Evolutionary conservation across 306 rosid genomes (phyloP).

Genomic region (Aeschynomene evenia): DNA sequence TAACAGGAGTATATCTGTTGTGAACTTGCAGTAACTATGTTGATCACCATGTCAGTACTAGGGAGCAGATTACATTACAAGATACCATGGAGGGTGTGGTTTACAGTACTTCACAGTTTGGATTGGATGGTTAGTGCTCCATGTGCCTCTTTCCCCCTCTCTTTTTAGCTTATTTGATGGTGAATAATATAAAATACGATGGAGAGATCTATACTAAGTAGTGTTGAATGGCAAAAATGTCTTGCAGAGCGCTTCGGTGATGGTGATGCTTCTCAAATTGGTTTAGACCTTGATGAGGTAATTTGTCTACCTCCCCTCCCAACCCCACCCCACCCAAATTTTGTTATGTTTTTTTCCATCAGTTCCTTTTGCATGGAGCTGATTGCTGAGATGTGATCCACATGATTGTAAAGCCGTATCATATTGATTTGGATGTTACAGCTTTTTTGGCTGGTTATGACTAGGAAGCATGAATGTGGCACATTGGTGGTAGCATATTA

Average conservation of each 20-base stretch:
- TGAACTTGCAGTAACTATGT: slow-evolving; percentile 82
- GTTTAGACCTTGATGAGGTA: slow-evolving; percentile 98
- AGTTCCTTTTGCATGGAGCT: slow-evolving; percentile 1
- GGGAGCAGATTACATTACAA: slow-evolving; percentile 98
- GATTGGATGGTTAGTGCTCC: slow-evolving; percentile 82
- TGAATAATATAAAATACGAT: slow-evolving; percentile 5
- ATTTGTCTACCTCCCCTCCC: too few relatives aligned
- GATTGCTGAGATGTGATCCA: background rate
- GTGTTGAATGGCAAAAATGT: slow-evolving; percentile 20
- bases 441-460: slow-evolving; percentile 17
- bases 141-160: slow-evolving; percentile 2
- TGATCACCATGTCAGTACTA: slow-evolving; percentile 90
- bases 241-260: slow-evolving; percentile 95
- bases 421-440: slow-evolving; percentile 11
- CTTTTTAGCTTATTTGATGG: slow-evolving; percentile 13
- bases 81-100: slow-evolving; percentile 94
- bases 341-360: background rate
- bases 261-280: slow-evolving; percentile 97
- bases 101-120: slow-evolving; percentile 91
- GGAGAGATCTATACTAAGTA: slow-evolving; percentile 16
- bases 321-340: too few relatives aligned
- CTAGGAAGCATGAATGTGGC: slow-evolving; percentile 9
- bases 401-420: background rate
- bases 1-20: slow-evolving; percentile 40
- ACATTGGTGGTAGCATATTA: background rate